phyloP scores from a whole-genome alignment of 768 basidiomycete species.

The Phaeotremella skinneri region DNA sequence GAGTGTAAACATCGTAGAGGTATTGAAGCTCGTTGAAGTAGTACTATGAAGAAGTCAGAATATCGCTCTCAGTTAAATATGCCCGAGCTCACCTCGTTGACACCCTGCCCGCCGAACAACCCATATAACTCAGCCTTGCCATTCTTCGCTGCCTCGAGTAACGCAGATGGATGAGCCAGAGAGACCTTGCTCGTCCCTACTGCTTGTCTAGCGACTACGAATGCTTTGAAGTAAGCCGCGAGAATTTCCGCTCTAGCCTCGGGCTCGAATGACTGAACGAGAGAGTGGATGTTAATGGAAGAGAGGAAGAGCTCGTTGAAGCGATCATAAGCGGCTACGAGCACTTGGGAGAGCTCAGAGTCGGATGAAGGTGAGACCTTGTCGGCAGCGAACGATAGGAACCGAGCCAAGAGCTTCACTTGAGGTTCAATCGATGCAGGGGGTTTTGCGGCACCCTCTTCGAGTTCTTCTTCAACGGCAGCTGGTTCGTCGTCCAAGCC shows the following conservation, averaged over 20 bases:
- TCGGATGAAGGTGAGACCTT: slow-evolving; percentile 59
- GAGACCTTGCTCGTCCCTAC: slow-evolving; percentile 57
- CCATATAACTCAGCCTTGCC: slow-evolving; percentile 65
- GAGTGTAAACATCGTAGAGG: slow-evolving; percentile 85
- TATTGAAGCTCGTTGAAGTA: slow-evolving; percentile 93
- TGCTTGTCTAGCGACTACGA: slow-evolving; percentile 64
- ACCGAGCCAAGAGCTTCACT: slow-evolving; percentile 76
- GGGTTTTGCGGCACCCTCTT: slow-evolving; percentile 54
- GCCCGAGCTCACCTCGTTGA: slow-evolving; percentile 64
- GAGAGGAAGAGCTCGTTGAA: slow-evolving; percentile 75
- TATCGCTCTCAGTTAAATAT: not conserved
- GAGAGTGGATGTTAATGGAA: slow-evolving; percentile 73
- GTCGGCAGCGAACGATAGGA: slow-evolving; percentile 72
- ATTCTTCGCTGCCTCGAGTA: slow-evolving; percentile 54
- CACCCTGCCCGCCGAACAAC: slow-evolving; percentile 95
- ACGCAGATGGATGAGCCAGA: slow-evolving; percentile 48
- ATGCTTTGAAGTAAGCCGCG: slow-evolving; percentile 72
- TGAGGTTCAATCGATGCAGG: slow-evolving; percentile 61
- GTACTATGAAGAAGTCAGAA: slow-evolving; percentile 54
- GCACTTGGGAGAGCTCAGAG: slow-evolving; percentile 54
- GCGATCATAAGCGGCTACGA: slow-evolving; percentile 70
- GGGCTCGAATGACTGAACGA: slow-evolving; percentile 70
- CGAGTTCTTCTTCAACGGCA: slow-evolving; percentile 59
- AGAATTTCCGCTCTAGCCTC: slow-evolving; percentile 76
- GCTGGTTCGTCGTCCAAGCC: slow-evolving; percentile 51